Conservation (phyloP, 345 rosid species). For the Stellera chamaejasme region DNA sequence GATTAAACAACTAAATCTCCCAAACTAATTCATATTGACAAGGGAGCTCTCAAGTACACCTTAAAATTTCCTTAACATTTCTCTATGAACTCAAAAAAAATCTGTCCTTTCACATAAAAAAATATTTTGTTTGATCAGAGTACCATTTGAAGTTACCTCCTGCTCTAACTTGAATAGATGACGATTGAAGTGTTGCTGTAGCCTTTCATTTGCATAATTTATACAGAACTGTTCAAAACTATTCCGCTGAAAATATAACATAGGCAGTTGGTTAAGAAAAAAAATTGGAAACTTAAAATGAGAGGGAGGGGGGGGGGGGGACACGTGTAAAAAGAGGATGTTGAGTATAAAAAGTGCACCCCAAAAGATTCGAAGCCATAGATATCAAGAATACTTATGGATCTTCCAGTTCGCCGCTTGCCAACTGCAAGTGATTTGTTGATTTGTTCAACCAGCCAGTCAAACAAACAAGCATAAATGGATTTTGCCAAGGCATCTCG, state of each 20-base stretch:
- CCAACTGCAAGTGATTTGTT: slow-evolving; percentile 95
- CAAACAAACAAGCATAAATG: slow-evolving; percentile 82
- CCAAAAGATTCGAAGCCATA: slow-evolving; percentile 98
- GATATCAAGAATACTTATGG: slow-evolving; percentile 98
- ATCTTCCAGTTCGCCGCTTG: slow-evolving; percentile 88
- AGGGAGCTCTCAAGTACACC: no score
- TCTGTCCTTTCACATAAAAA: no score
- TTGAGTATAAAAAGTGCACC: slow-evolving; percentile 29
- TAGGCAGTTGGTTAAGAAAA: slow-evolving; percentile 11
- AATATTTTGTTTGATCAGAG: not conserved
- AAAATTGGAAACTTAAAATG: not conserved
- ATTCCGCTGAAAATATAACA: slow-evolving; percentile 59
- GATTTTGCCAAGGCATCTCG: slow-evolving; percentile 98
- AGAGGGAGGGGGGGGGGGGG: slow-evolving; percentile 7
- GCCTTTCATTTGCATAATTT: slow-evolving; percentile 97
- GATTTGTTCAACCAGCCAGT: slow-evolving; percentile 94
- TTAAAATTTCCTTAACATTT: no score
- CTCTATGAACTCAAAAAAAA: no score
- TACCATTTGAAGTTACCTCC: slow-evolving; percentile 48
- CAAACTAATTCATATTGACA: no score
- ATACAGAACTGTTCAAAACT: slow-evolving; percentile 99
- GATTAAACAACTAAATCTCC: no score
- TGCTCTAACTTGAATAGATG: slow-evolving; percentile 97
- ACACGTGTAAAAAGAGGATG: not conserved
- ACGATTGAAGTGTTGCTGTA: slow-evolving; percentile 98